Base-by-base conservation (phyloP, 2,329 filamentous ascomycete genomes). In the Botrytis paeoniae region DNA sequence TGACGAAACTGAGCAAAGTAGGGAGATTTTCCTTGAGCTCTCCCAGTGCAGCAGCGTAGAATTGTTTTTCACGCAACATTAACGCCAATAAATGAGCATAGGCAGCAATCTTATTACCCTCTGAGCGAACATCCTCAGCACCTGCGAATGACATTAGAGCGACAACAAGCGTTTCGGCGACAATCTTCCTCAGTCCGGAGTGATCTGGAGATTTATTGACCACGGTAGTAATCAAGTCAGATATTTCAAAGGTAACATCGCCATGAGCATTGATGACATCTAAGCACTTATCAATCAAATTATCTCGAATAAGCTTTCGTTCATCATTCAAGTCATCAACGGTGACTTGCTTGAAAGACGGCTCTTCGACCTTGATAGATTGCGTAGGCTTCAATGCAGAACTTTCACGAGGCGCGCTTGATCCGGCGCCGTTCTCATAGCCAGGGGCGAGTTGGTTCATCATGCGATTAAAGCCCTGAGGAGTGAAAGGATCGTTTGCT, bases 1-100 rank as follows among this genome's bases (percentile, higher is more conserved):
- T 91, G 77, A 99, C 88, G 81, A 98, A 98, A 3, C 85, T 87
- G 41, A 97, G 86, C 75, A 98, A 89, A 54, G 90, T 90, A 16
- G 86, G 85, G 59, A 98, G 92, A 78, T 92, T 93, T 29, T 93
- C 90, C 79, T 92, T 92, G 37, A 99, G 83, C 54, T 91, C 90
- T 41, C 91, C 88, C 29, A 95, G 83, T 29, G 93, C 93, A 69
- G 90, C 89, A 69, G 88, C 87, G 81, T 97, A 97, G 81, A 98
- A 98, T 8, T 88, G 83, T 48, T 87, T 89, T 73, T 97, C 92
- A 79, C 97, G 94, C 29, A 98, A 87, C 70, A 98, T 89, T 54
- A 99, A 85, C 5, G 94, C 96, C 18, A 99, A 85, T 22, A 99
- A 86, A 82, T 99, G 95, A 29, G 96, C 94, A 82, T 97, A 97